phyloP scores from a whole-genome alignment of 2,329 filamentous ascomycete species.

The Byssoonygena ceratinophila region DNA sequence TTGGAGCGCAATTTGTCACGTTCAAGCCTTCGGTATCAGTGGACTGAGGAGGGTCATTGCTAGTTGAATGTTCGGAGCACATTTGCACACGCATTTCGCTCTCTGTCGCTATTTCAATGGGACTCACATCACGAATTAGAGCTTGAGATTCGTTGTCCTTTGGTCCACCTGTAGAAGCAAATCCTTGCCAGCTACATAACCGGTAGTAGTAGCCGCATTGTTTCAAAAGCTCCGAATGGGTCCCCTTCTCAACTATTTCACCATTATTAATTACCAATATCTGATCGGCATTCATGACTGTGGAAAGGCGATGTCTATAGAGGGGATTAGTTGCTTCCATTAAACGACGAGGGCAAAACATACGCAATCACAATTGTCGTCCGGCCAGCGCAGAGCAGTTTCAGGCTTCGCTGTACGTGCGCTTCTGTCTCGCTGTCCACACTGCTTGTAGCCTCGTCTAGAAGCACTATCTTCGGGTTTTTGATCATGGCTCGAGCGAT shows the following conservation, averaged over 20 bases:
- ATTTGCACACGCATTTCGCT: background rate
- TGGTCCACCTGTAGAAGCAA: background rate
- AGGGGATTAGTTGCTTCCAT: background rate
- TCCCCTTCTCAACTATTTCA: slow-evolving; percentile 53
- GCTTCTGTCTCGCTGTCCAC: slow-evolving; percentile 39
- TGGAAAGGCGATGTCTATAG: slow-evolving; percentile 53
- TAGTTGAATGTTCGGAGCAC: background rate
- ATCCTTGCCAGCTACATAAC: slow-evolving; percentile 37
- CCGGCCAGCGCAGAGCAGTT: slow-evolving; percentile 37
- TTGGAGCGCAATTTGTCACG: no score
- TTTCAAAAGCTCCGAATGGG: slow-evolving; percentile 48
- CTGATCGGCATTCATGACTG: slow-evolving; percentile 56
- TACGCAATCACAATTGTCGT: slow-evolving; percentile 47
- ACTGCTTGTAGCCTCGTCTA: slow-evolving; percentile 46
- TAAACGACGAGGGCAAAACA: slow-evolving; percentile 26
- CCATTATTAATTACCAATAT: slow-evolving; percentile 57
- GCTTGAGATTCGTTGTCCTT: background rate
- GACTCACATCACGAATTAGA: background rate
- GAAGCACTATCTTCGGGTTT: slow-evolving; percentile 34
- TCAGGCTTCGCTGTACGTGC: slow-evolving; percentile 40
- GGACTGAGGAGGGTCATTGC: background rate
- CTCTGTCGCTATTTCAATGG: background rate
- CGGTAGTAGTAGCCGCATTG: slow-evolving; percentile 53
- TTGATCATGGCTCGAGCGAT: slow-evolving; percentile 40
- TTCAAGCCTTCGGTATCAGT: background rate